Evolutionary conservation across 148 eudicot genomes (phyloP), one percentile per base, ranked within the genome.

Genomic region (Rhododendron ovatum): DNA sequence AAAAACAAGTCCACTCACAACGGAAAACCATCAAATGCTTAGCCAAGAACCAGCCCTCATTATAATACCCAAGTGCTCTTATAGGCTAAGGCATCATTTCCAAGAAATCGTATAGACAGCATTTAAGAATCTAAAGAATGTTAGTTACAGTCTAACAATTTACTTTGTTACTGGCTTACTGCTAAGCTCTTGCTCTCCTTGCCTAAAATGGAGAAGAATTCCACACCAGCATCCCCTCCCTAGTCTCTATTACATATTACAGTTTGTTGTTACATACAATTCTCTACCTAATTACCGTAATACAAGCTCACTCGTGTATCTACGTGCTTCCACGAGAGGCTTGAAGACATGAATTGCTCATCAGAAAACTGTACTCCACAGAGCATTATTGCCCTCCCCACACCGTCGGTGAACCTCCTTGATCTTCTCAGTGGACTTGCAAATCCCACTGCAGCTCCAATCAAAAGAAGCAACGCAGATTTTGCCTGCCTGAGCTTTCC

Each of bases 401-500:
- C 98, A 95, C 65, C 94, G 91, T 41, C 91, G 87, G 82, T 95
- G 96, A 76, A 95, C 96, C 83, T 94, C 96, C 33, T 88, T 88
- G 88, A 95, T 93, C 90, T 95, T 90, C 69, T 95, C 96, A 18
- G 89, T 93, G 4, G 96, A 95, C 79, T 77, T 93, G 89, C 98
- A 95, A 41, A 95, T 91, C 39, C 98, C 98, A 20, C 96, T 94
- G 91, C 98, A 95, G 77, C 89, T 95, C 98, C 98, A 95, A 84
- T 95, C 98, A 57, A 94, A 95, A 59, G 98, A 95, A 84, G 98
- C 98, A 69, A 93, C 95, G 84, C 96, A 94, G 47, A 93, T 88
- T 86, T 95, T 95, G 85, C 98, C 95, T 80, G 96, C 95, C 79
- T 95, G 96, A 78, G 98, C 96, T 88, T 94, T 94, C 98, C 98